Evolutionary conservation across 2,329 filamentous ascomycete genomes (phyloP), one percentile per base, ranked within the genome.

Genomic region (Coccinonectria pachysandricola): DNA sequence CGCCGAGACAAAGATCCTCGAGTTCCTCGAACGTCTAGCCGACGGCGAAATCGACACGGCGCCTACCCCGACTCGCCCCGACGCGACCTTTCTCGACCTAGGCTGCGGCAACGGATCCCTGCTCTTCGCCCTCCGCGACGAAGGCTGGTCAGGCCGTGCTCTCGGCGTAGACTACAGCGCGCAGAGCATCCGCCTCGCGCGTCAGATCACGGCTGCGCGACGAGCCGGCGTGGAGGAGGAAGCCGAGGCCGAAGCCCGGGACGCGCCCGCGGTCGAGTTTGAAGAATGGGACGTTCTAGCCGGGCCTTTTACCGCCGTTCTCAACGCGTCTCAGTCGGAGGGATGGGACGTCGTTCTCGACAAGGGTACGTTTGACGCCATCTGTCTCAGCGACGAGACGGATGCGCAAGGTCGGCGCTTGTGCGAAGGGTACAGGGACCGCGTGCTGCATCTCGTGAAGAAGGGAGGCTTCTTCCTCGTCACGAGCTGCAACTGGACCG

Each of bases 401-500:
- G 62, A 65, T 39, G 57, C 57, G 27, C 50, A 53, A 9, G 75
- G 69, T 1, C 60, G 71, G 19, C 68, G 79, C 28, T 64, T 81
- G 8, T 81, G 75, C 49, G 83, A 92, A 52, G 66, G 68, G 4
- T 98, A 98, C 58, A 69, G 72, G 24, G 65, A 68, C 23, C 71
- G 74, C 27, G 76, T 88, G 16, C 60, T 77, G 35, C 58, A 56
- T 15, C 64, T 96, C 37, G 68, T 96, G 26, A 75, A 72, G 42
- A 59, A 57, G 1, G 79, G 77, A 2, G 84, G 84, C 0, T 63
- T 84, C 13, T 71, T 96, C 43, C 56, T 95, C 33, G 73, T 98
- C 28, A 96, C 91, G 28, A 95, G 86, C 55, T 98, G 91, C 54
- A 98, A 98, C 58, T 98, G 91, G 91, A 96, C 88, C 2, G 86